Evolutionary conservation across 345 rosid genomes (phyloP).

Genomic region (Salix dunnii): DNA sequence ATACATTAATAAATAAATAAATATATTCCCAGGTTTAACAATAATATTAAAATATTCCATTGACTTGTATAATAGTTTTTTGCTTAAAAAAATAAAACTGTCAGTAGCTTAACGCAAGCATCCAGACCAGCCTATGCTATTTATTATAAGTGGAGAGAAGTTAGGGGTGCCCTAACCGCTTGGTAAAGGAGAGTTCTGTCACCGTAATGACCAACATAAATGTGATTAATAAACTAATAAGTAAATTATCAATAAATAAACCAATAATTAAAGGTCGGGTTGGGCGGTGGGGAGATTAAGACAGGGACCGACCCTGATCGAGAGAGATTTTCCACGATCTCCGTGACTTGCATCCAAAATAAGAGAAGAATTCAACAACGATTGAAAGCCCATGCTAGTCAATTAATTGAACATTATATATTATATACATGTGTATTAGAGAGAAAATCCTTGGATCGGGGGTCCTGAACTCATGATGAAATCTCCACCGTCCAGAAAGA

Average conservation of each 20-base stretch:
- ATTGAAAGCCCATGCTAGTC: not conserved
- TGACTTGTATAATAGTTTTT: too few relatives aligned
- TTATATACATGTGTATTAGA: too few relatives aligned
- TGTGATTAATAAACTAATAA: not conserved
- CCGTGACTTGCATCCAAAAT: constrained; percentile 2
- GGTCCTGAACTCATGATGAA: not conserved
- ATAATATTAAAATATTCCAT: too few relatives aligned
- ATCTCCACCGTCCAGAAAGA: constrained; percentile 36
- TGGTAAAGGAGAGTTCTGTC: not conserved
- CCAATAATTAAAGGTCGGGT: not conserved
- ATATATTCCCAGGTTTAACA: too few relatives aligned
- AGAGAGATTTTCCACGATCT: constrained; percentile 34
- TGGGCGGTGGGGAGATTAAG: constrained; percentile 21
- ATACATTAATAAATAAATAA: too few relatives aligned
- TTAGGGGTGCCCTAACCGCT: not conserved
- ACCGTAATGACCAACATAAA: constrained; percentile 17
- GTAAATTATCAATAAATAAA: not conserved
- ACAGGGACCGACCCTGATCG: constrained; percentile 11
- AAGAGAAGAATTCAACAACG: not conserved
- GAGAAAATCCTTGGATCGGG: not conserved
- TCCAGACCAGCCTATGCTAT: not conserved
- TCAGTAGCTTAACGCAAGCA: too few relatives aligned
- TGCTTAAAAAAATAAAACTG: too few relatives aligned
- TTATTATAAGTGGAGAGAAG: not conserved
- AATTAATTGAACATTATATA: too few relatives aligned